These are phyloP conservation scores for Parastagonospora nodorum DNA, from an alignment of 2,329 filamentous ascomycete genomes.

Conservation along the genomic window DNA sequence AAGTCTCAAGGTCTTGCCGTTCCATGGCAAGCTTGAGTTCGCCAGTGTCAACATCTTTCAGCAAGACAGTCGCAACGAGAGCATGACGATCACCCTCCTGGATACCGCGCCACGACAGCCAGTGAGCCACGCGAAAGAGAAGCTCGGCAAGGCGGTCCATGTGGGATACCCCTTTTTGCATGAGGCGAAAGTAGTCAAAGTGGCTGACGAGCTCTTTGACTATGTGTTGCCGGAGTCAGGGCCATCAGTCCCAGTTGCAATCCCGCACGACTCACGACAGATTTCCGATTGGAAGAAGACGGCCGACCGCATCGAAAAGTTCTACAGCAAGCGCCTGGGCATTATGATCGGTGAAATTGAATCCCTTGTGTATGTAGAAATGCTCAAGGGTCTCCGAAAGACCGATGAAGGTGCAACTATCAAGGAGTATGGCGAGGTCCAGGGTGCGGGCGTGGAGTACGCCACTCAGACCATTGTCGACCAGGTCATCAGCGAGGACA, in stretches of 20 bases:
- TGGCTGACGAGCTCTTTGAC: constrained; percentile 92
- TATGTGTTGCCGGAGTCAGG: constrained; percentile 74
- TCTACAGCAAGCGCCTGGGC: constrained; percentile 88
- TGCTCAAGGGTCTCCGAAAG: constrained; percentile 88
- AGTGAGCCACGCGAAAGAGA: constrained; percentile 73
- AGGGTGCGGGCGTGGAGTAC: constrained; percentile 85
- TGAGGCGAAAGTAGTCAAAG: constrained; percentile 85
- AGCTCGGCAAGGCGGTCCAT: constrained; percentile 83
- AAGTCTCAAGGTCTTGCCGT: constrained; percentile 82
- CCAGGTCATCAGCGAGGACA: constrained; percentile 85
- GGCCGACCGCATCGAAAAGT: constrained; percentile 78
- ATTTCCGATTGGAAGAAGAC: constrained; percentile 86
- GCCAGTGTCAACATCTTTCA: constrained; percentile 95
- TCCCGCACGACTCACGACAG: constrained; percentile 74
- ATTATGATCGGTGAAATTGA: constrained; percentile 87
- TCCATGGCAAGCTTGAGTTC: constrained; percentile 79
- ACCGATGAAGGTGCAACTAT: constrained; percentile 88
- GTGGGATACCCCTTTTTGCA: constrained; percentile 95
- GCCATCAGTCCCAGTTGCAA: constrained; percentile 65
- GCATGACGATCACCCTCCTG: constrained; percentile 85
- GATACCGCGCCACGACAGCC: constrained; percentile 74
- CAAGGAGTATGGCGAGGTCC: constrained; percentile 89
- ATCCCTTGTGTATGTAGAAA: constrained; percentile 87
- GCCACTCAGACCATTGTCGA: constrained; percentile 92
- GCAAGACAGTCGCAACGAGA: constrained; percentile 93